Conservation (phyloP, 2,329 filamentous ascomycete genomes). For the Hirsutella minnesotensis region DNA sequence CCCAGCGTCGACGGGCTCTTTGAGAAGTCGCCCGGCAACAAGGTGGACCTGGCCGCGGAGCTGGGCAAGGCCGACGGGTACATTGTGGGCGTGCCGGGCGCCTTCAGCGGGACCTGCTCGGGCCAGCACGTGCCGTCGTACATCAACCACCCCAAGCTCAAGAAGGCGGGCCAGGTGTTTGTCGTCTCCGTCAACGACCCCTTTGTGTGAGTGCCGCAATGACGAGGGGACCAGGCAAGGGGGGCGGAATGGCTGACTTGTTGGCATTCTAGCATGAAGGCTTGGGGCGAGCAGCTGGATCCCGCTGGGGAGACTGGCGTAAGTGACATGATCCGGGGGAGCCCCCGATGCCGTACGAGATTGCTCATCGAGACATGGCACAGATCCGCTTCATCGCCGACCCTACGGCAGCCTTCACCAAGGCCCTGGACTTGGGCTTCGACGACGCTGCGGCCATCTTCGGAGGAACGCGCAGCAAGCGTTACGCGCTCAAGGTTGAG, state of each 20-base stretch:
- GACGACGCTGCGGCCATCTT: constrained; percentile 67
- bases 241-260: background rate
- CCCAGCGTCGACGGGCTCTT: constrained; percentile 67
- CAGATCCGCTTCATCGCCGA: constrained; percentile 86
- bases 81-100: constrained; percentile 75
- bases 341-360: background rate
- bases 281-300: constrained; percentile 71
- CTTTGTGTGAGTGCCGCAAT: constrained; percentile 63
- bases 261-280: constrained; percentile 60
- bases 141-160: constrained; percentile 66
- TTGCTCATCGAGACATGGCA: background rate
- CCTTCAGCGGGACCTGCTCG: constrained; percentile 52
- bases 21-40: constrained; percentile 82
- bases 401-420: constrained; percentile 67
- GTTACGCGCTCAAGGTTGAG: constrained; percentile 75
- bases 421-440: constrained; percentile 72
- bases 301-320: constrained; percentile 64
- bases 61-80: constrained; percentile 60
- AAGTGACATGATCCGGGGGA: constrained; percentile 24
- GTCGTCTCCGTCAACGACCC: constrained; percentile 90
- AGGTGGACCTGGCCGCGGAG: constrained; percentile 75
- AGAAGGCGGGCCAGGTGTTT: constrained; percentile 72
- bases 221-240: background rate
- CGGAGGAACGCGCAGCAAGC: constrained; percentile 71
- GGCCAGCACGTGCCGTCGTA: constrained; percentile 71